A percentile compares a stretch with the other conserved stretches of the same genome.
Evolutionary conservation across 1,139 yeast genomes (phyloP).

Genomic region (Dujonia santamariae): DNA sequence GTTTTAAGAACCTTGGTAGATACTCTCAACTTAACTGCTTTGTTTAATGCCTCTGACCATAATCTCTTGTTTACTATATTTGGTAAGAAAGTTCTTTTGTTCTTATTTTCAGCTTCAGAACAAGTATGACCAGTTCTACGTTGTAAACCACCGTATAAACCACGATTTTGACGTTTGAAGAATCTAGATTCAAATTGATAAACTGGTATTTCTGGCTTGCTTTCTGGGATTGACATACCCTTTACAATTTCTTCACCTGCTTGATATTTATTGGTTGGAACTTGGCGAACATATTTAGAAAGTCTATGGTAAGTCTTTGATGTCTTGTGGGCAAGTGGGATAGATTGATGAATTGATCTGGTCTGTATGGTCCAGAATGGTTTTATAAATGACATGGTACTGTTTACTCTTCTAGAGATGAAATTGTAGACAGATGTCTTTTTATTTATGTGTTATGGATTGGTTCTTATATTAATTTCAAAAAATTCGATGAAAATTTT

Average conservation of each 20-base stretch:
- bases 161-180: conserved; percentile 83
- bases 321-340: conserved; percentile 3
- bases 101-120: conserved; percentile 71
- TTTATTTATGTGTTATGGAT: no score
- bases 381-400: conserved; percentile 4
- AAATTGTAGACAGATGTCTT: no score
- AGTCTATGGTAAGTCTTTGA: conserved; percentile 33
- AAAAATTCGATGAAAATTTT: no score
- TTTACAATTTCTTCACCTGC: conserved; percentile 35
- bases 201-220: conserved; percentile 57
- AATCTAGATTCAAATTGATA: conserved; percentile 77
- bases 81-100: conserved; percentile 76
- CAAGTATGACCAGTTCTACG: conserved; percentile 75
- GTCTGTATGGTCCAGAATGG: conserved; percentile 5
- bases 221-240: conserved; percentile 43
- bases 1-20: conserved; percentile 85
- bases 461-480: no score
- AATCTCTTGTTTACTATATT: conserved; percentile 71
- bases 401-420: no score
- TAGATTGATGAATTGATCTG: conserved; percentile 4
- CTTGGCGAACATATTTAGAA: conserved; percentile 36
- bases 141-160: conserved; percentile 86
- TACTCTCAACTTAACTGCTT: conserved; percentile 53
- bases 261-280: conserved; percentile 31
- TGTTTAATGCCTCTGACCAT: conserved; percentile 80